Conservation (phyloP, 1,284 basidiomycete species). For the Mycena citricolor region DNA sequence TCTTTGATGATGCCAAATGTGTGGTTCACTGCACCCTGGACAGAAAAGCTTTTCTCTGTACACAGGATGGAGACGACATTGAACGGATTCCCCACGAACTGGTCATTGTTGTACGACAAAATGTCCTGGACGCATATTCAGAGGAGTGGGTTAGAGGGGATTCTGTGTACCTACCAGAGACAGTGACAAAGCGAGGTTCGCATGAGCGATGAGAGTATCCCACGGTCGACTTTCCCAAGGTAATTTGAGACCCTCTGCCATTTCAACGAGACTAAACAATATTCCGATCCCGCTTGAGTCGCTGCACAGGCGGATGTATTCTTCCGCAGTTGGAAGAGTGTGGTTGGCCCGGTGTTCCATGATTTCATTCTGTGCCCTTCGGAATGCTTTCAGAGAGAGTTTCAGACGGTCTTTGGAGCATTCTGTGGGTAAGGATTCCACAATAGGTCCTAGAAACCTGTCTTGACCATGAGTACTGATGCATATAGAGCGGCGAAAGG, state of each 20-base stretch:
- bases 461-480: too few species aligned
- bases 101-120: constrained; percentile 46
- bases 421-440: too few species aligned
- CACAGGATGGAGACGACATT: constrained; percentile 49
- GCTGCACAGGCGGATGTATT: constrained; percentile 45
- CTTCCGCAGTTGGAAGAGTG: constrained; percentile 41
- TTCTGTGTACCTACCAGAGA: constrained; percentile 43
- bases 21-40: constrained; percentile 50
- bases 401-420: too few species aligned
- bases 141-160: constrained; percentile 1
- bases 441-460: too few species aligned
- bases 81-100: constrained; percentile 30
- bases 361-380: constrained; percentile 29
- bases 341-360: constrained; percentile 22
- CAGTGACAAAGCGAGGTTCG: constrained; percentile 47
- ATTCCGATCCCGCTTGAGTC: constrained; percentile 50
- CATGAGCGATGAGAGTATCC: constrained; percentile 35
- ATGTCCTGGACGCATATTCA: constrained; percentile 41
- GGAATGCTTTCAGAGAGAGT: constrained; percentile 36
- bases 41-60: constrained; percentile 36
- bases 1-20: constrained; percentile 40
- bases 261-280: constrained; percentile 54
- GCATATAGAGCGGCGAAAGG: too few species aligned
- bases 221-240: constrained; percentile 36
- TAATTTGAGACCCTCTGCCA: constrained; percentile 46